Evolutionary conservation across 1,284 basidiomycete species (phyloP), one percentile per base, ranked within the genome.

Genomic region (Ganoderma sinense): DNA sequence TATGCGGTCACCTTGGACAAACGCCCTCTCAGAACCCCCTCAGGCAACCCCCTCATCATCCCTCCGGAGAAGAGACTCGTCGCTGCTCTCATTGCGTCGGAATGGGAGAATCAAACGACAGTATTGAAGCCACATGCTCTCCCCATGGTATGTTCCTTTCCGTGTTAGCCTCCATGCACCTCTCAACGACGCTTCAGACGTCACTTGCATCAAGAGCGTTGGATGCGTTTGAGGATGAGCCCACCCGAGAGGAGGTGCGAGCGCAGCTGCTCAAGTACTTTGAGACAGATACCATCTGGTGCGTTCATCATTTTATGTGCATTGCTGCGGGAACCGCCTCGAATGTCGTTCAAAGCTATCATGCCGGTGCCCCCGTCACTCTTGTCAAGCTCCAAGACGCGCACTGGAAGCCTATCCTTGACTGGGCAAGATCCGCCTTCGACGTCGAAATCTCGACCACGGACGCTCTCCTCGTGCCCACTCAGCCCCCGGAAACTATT

Each of bases 261-360:
- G 86, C 87, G n/a, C 86, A 90, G 26, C 81, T 99, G 59, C 80
- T 98, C 64, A 89, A 91, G 72, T 99, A 99, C 81, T 83, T 99
- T 43, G 94, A 98, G 74, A 99, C 97, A 2, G 98, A 99, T 79
- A 97, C 98, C 0, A 91, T 99, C 70, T 97, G 95, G 97, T 97
- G 74, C 68, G 72, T 48, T 6, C 45, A 45, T 48, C 40, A 62
- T 26, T 33, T 40, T 55, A 31, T 53, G 2, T 55, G 13, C 8
- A 13, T 48, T 0, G 20, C 40, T 31, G 13, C 7, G 7, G 6
- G 10, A 14, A 45, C 2, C 18, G 2, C 8, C 14, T 31, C 43
- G 14, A 13, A 14, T 8, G n/a, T 11, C 4, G n/a, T 20, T 14
- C 13, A 23, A 77, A 97, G 95, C 79, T 99, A 97, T 82, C 93